Conservation (phyloP, 2,329 filamentous ascomycete species). For the Cordyceps cateniannulata region DNA sequence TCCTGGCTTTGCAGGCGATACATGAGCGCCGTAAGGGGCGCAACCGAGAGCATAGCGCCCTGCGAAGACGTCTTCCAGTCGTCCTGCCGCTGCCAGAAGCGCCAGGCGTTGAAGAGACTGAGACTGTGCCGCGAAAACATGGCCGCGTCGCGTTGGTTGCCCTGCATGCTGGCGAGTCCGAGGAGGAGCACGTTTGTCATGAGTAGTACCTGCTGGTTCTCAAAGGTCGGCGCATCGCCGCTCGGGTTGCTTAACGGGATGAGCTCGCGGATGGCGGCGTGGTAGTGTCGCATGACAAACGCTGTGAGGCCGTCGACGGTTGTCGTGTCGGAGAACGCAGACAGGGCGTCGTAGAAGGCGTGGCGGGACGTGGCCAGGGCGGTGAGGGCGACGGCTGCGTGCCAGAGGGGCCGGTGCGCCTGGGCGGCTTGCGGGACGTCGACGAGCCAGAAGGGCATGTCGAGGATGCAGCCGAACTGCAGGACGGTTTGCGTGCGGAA, state of each 20-base stretch:
- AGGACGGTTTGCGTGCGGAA: conserved; percentile 2
- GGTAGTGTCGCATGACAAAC: not conserved
- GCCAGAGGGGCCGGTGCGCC: not conserved
- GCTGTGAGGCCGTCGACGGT: not conserved
- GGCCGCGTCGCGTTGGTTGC: not conserved
- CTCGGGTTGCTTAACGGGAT: not conserved
- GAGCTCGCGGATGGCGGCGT: not conserved
- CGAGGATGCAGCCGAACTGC: not conserved
- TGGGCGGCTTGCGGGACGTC: conserved; percentile 4
- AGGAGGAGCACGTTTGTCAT: conserved; percentile 3
- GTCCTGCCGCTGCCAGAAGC: not conserved
- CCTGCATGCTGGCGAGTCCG: conserved; percentile 1
- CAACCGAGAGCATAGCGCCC: not conserved
- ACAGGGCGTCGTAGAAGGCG: not conserved
- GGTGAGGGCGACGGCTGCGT: not conserved
- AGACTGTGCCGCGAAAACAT: not conserved
- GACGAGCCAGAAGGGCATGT: not conserved
- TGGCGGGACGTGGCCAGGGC: too few species aligned
- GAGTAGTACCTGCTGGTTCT: conserved; percentile 1
- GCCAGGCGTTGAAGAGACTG: not conserved
- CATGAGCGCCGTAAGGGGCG: not conserved
- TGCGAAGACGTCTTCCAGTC: not conserved
- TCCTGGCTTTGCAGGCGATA: not conserved
- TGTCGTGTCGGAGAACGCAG: not conserved
- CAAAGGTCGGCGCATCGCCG: not conserved